Percentiles rank a stretch among this genome's conserved stretches.
Conservation (phyloP, 192 early-diverging fungal genomes). For the Allomyces javanicus region DNA sequence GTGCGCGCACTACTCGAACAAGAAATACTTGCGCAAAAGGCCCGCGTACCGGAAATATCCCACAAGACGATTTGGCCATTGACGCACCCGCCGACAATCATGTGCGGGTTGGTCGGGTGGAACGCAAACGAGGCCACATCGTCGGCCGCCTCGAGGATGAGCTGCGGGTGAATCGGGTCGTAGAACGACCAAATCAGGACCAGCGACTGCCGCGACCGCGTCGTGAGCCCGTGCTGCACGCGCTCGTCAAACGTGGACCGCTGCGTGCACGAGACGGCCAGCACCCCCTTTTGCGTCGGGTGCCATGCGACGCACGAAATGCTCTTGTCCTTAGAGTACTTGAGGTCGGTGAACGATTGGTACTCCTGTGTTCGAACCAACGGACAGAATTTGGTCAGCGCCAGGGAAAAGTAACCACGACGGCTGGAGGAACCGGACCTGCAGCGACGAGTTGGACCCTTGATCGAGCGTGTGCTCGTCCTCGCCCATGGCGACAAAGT, state of each 20-base stretch:
- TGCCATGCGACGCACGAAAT: constrained; percentile 43
- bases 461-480: constrained; percentile 36
- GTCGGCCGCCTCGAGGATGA: constrained; percentile 41
- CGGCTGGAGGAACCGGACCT: constrained; percentile 6
- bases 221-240: constrained; percentile 17
- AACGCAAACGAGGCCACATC: constrained; percentile 34
- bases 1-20: not conserved
- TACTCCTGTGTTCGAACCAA: constrained; percentile 23
- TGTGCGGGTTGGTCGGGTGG: constrained; percentile 29
- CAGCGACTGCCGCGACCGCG: constrained; percentile 18
- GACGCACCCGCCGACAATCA: constrained; percentile 33
- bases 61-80: constrained; percentile 40
- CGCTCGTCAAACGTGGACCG: constrained; percentile 30
- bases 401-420: too few species aligned
- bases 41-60: constrained; percentile 23
- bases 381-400: not conserved
- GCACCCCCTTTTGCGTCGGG: constrained; percentile 25
- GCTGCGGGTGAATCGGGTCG: constrained; percentile 41
- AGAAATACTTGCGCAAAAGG: not conserved
- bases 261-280: constrained; percentile 35
- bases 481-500: constrained; percentile 31
- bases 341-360: constrained; percentile 41
- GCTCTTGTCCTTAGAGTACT: constrained; percentile 37
- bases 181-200: constrained; percentile 45
- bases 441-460: constrained; percentile 27